These are phyloP conservation scores for Lepidium aucheri DNA, from an alignment of 345 rosid species.

Conservation along the genomic window DNA sequence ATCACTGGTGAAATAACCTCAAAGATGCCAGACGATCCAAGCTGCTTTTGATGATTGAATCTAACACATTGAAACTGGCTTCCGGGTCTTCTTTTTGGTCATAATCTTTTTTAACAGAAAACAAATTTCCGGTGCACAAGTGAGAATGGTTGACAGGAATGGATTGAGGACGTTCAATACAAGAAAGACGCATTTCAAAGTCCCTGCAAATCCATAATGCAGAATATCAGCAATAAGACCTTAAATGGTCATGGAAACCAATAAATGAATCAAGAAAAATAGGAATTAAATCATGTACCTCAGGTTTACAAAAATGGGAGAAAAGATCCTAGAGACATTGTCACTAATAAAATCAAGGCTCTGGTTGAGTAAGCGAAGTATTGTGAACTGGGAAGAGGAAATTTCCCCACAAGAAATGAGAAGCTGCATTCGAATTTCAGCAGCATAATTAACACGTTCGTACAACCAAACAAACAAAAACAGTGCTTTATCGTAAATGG, in stretches of 20 bases:
- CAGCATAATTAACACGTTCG: not conserved
- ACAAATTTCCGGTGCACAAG: slow-evolving; percentile 27
- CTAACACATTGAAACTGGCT: slow-evolving; percentile 44
- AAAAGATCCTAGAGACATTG: slow-evolving; percentile 29
- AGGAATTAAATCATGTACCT: slow-evolving; percentile 3
- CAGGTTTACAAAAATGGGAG: slow-evolving; percentile 25
- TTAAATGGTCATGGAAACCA: not conserved
- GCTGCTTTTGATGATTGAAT: slow-evolving; percentile 51
- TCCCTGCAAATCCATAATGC: slow-evolving; percentile 10
- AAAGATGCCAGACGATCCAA: slow-evolving; percentile 57
- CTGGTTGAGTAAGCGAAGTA: slow-evolving; percentile 35
- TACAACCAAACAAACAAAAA: not conserved
- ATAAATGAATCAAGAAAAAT: not conserved
- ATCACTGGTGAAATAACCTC: slow-evolving; percentile 31
- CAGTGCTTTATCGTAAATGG: not conserved
- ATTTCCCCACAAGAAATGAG: slow-evolving; percentile 36
- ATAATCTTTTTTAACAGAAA: slow-evolving; percentile 22
- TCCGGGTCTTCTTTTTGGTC: slow-evolving; percentile 34
- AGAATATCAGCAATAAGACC: not conserved
- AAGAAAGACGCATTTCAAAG: slow-evolving; percentile 24
- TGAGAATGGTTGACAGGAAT: slow-evolving; percentile 4
- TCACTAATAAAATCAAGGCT: slow-evolving; percentile 37
- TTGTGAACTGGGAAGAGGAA: slow-evolving; percentile 26
- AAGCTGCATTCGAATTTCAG: slow-evolving; percentile 24
- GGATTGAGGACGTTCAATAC: slow-evolving; percentile 13